Evolutionary conservation across 305 asterid species (phyloP).

Genomic region (Fraxinus floribunda): DNA sequence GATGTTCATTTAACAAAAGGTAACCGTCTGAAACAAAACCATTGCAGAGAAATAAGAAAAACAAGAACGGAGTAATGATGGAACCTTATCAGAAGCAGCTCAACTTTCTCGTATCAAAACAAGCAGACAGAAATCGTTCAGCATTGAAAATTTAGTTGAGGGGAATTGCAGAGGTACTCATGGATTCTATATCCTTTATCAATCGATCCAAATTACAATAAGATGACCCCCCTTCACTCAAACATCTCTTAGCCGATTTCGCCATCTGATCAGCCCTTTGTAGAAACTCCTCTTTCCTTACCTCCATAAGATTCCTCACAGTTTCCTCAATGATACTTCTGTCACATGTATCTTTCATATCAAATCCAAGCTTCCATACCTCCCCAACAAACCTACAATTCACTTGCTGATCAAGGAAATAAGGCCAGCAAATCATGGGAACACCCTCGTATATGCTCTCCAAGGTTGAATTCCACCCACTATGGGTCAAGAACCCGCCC

Average conservation of each 20-base stretch:
- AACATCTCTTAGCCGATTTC: constrained; percentile 36
- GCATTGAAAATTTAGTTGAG: not conserved
- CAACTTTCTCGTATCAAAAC: not conserved
- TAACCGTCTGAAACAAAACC: not conserved
- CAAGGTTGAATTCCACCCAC: constrained; percentile 76
- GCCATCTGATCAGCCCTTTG: constrained; percentile 46
- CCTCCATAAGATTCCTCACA: constrained; percentile 57
- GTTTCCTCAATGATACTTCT: constrained; percentile 45
- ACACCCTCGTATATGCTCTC: constrained; percentile 59
- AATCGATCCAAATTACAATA: constrained; percentile 36
- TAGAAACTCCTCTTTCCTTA: constrained; percentile 49
- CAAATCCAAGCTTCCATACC: constrained; percentile 63
- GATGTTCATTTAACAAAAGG: not conserved
- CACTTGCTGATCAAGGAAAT: constrained; percentile 58
- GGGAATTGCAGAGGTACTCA: constrained; percentile 5
- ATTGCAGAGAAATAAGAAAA: not conserved
- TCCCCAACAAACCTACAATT: constrained; percentile 63
- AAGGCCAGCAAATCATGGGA: constrained; percentile 83
- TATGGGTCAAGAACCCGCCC: constrained; percentile 67
- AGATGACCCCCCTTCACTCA: constrained; percentile 60
- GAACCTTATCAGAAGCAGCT: not conserved
- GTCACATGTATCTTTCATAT: constrained; percentile 76
- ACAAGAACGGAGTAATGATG: not conserved
- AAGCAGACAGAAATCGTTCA: not conserved
- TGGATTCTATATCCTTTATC: constrained; percentile 37